Conservation (phyloP, 257 asterid genomes). For the Nicotiana tabacum region DNA sequence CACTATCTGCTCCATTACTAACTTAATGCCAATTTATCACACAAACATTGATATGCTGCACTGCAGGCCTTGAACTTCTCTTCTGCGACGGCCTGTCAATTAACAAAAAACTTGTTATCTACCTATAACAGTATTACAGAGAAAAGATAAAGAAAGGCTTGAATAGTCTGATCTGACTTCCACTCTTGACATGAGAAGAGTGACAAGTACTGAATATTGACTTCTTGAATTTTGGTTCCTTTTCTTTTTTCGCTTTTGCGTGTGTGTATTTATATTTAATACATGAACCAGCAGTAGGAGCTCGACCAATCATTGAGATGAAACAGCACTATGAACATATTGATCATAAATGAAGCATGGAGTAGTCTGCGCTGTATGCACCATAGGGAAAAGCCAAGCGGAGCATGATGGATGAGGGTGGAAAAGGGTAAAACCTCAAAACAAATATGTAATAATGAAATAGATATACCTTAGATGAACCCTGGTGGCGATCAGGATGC, state of each 20-base stretch:
- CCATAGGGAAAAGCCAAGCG: neutral
- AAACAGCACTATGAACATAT: neutral
- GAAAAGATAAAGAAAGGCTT: neutral
- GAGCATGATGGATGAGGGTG: neutral
- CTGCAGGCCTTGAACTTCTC: slow-evolving; percentile 94
- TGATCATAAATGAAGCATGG: neutral
- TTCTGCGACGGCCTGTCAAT: slow-evolving; percentile 66
- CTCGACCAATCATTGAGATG: neutral
- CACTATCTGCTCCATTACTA: slow-evolving; percentile 13
- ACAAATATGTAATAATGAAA: neutral
- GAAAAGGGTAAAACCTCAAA: neutral
- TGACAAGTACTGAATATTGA: neutral
- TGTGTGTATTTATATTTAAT: neutral
- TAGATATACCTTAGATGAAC: slow-evolving; percentile 71
- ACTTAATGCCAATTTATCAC: slow-evolving; percentile 46
- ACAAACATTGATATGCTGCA: slow-evolving; percentile 82
- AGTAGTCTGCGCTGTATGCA: neutral
- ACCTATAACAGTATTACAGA: neutral
- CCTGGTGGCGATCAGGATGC: slow-evolving; percentile 99
- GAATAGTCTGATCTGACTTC: neutral
- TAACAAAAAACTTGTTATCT: neutral
- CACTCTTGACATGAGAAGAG: neutral
- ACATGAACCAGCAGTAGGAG: neutral
- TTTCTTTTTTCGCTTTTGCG: neutral
- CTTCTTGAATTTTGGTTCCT: neutral